Evolutionary conservation across 768 basidiomycete species (phyloP).

Genomic region (Auricularia cornea): DNA sequence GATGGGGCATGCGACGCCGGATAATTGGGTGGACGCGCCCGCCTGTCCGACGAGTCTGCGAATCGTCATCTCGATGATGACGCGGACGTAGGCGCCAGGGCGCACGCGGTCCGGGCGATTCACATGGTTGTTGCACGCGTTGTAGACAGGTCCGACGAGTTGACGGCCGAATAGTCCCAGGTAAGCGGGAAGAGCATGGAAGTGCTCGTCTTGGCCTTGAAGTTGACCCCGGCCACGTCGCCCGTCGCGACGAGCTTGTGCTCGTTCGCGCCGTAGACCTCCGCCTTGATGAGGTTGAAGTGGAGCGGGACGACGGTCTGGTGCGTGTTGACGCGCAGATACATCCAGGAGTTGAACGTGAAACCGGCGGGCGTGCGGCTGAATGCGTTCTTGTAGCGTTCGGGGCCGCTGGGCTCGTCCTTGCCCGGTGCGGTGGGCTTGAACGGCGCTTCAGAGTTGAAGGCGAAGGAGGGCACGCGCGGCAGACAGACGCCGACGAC

Average conservation of each 20-base stretch:
- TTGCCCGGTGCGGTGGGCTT: conserved; percentile 33
- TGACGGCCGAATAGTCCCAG: conserved; percentile 74
- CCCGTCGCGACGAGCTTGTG: conserved; percentile 59
- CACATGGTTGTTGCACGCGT: conserved; percentile 59
- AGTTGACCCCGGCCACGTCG: conserved; percentile 43
- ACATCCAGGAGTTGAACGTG: conserved; percentile 70
- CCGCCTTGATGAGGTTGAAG: conserved; percentile 57
- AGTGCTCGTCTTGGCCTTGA: conserved; percentile 62
- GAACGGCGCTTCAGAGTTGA: conserved; percentile 53
- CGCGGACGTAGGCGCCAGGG: conserved; percentile 60
- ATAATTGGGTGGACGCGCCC: conserved; percentile 46
- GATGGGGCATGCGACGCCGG: conserved; percentile 60
- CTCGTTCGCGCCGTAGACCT: conserved; percentile 63
- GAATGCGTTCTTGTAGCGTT: conserved; percentile 38
- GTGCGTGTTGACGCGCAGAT: conserved; percentile 68
- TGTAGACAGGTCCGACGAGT: conserved; percentile 72
- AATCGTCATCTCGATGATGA: conserved; percentile 61
- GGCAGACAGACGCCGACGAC: conserved; percentile 78
- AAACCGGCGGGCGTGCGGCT: conserved; percentile 80
- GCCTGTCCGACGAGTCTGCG: conserved; percentile 52
- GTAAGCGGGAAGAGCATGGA: conserved; percentile 66
- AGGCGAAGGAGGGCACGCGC: conserved; percentile 64
- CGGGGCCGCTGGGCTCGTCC: conserved; percentile 22
- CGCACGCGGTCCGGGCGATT: conserved; percentile 43
- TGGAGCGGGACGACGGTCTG: conserved; percentile 70